phyloP scores from a whole-genome alignment of 768 basidiomycete species.

The Russula sp. region DNA sequence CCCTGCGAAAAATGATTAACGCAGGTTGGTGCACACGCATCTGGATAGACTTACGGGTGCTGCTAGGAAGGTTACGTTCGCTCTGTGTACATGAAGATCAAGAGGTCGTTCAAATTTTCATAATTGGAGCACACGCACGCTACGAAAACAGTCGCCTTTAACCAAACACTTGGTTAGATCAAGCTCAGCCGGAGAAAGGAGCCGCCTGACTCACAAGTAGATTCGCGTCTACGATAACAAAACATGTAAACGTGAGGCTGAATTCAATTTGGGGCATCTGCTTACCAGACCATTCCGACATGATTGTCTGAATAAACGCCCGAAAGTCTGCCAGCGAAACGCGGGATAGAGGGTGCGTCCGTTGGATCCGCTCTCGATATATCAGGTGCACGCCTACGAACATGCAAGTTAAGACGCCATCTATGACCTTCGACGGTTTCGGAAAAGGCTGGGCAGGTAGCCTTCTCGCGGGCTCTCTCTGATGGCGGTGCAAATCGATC shows the following conservation, averaged over 20 bases:
- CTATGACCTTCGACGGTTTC: background rate
- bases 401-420: conserved; percentile 6
- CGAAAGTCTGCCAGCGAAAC: conserved; percentile 4
- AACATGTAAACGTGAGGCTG: background rate
- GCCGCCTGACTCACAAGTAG: background rate
- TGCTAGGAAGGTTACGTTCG: conserved; percentile 4
- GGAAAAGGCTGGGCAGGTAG: background rate
- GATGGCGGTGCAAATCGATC: conserved; percentile 1
- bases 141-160: conserved; percentile 14
- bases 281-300: conserved; percentile 12
- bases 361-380: conserved; percentile 11
- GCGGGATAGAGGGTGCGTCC: background rate
- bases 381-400: conserved; percentile 5
- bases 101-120: background rate
- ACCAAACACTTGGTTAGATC: background rate
- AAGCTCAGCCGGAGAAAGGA: background rate
- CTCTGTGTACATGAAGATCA: background rate
- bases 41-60: background rate
- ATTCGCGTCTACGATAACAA: conserved; percentile 7
- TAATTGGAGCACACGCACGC: background rate
- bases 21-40: no score
- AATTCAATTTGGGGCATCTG: background rate
- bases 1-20: background rate
- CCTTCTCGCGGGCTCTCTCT: background rate
- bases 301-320: background rate